Evolutionary conservation across 225 moss, liverwort and hornwort genomes (phyloP).

Genomic region (Antitrichia curtipendula): DNA sequence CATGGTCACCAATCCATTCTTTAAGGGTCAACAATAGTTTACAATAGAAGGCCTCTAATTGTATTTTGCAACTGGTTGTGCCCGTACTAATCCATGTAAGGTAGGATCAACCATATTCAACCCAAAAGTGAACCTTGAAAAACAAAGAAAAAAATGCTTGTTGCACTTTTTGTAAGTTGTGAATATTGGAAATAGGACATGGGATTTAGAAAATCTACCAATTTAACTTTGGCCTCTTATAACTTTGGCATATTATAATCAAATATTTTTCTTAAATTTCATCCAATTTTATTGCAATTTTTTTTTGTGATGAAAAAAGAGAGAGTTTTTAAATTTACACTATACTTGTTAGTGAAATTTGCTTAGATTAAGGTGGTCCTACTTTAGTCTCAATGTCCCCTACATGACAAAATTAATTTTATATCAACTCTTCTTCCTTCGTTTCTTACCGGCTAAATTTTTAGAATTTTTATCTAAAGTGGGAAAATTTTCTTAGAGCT

Average conservation of each 20-base stretch:
- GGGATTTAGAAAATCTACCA: no score
- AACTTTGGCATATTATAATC: background rate
- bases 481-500: background rate
- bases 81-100: background rate
- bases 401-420: background rate
- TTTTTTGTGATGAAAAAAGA: background rate
- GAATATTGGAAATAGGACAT: background rate
- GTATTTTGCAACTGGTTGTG: background rate
- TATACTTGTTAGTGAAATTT: background rate
- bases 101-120: accelerated
- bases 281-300: background rate
- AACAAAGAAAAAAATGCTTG: background rate
- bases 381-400: background rate
- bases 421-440: accelerated
- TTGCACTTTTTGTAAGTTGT: background rate
- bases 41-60: background rate
- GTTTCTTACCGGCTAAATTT: background rate
- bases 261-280: background rate
- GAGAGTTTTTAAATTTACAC: accelerated
- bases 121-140: accelerated
- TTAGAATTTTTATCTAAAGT: background rate
- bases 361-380: background rate
- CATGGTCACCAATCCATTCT: no score
- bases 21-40: no score
- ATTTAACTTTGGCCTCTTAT: background rate